These are phyloP conservation scores for Alternaria sp. DNA, from an alignment of 2,329 filamentous ascomycete genomes.

Conservation along the genomic window DNA sequence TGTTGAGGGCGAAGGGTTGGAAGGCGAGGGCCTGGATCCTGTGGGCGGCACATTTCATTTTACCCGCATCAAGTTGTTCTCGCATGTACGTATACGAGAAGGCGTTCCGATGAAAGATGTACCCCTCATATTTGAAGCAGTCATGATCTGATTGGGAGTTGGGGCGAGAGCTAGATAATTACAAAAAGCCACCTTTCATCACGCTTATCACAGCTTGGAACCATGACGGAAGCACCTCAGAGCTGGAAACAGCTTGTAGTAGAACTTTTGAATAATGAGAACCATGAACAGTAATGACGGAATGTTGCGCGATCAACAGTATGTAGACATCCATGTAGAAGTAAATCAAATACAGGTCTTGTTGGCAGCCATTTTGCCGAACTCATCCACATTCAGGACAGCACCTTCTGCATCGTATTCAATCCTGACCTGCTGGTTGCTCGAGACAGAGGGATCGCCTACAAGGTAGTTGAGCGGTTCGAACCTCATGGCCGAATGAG, in stretches of 20 bases:
- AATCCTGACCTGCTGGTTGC: slow-evolving; percentile 52
- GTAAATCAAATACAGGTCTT: neutral
- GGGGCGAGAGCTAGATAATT: neutral
- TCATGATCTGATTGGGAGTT: neutral
- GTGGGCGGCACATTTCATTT: neutral
- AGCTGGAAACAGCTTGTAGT: neutral
- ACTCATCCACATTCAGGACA: slow-evolving; percentile 15
- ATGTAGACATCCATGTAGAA: neutral
- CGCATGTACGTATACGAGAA: neutral
- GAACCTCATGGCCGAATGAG: slow-evolving; percentile 54
- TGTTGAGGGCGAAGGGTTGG: neutral
- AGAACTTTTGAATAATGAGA: neutral
- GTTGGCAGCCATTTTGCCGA: slow-evolving; percentile 11
- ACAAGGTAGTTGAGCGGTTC: slow-evolving; percentile 56
- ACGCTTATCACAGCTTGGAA: neutral
- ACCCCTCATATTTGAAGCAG: neutral
- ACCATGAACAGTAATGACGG: neutral
- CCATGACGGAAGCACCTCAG: neutral
- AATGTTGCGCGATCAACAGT: neutral
- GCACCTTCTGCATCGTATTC: slow-evolving; percentile 34
- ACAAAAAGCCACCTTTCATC: neutral
- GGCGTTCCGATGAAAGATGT: neutral
- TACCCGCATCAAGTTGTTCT: neutral
- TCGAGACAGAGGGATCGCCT: slow-evolving; percentile 49
- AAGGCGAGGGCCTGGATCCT: neutral